Evolutionary conservation across 140 eudicot species (phyloP).

Genomic region (Erigeron philadelphicus): DNA sequence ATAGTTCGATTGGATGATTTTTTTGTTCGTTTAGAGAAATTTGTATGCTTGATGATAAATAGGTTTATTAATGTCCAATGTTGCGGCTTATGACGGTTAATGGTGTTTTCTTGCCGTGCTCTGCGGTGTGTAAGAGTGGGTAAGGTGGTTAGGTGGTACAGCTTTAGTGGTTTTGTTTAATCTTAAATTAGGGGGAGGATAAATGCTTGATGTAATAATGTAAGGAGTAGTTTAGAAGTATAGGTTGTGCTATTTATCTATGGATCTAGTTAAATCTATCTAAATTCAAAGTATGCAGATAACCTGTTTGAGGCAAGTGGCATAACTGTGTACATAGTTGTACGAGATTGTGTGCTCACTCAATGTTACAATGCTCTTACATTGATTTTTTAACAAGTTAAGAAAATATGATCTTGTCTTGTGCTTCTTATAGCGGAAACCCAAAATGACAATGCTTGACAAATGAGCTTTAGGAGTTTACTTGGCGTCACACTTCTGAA

Average conservation of each 20-base stretch:
- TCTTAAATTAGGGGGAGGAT: no score
- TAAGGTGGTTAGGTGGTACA: no score
- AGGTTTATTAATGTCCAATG: neutral
- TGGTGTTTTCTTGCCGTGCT: no score
- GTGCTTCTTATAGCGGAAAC: neutral
- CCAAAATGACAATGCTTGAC: neutral
- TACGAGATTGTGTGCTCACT: neutral
- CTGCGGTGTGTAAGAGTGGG: no score
- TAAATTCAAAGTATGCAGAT: no score
- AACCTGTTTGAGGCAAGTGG: no score
- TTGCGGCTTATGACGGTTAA: neutral
- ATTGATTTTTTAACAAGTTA: neutral
- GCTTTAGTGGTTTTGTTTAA: no score
- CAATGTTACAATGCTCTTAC: neutral
- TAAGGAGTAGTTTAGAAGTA: no score
- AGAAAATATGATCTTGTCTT: neutral
- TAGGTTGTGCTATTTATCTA: no score
- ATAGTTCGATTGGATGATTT: neutral
- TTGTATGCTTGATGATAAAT: neutral
- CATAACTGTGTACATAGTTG: neutral
- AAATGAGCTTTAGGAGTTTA: neutral
- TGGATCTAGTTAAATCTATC: no score
- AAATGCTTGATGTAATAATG: no score
- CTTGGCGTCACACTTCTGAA: neutral
- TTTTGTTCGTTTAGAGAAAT: neutral